Evolutionary conservation across 305 asterid genomes (phyloP).

Genomic region (Andrographis paniculata): DNA sequence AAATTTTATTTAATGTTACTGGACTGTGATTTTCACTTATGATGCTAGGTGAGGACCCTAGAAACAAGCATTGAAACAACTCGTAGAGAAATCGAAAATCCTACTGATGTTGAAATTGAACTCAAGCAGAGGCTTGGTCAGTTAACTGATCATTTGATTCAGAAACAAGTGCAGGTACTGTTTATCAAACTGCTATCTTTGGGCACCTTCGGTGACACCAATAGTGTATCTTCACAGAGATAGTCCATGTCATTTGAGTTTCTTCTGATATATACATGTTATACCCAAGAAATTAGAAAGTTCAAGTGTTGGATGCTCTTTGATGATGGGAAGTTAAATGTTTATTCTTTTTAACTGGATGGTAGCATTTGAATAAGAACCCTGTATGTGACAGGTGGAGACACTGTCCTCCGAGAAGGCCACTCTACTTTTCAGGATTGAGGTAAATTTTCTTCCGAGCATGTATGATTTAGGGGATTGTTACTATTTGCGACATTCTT

Average conservation of each 20-base stretch:
- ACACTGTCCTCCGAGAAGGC: slow-evolving; percentile 85
- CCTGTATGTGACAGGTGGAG: slow-evolving; percentile 57
- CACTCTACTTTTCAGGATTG: slow-evolving; percentile 59
- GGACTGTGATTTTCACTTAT: slow-evolving; percentile 1
- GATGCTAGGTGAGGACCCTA: slow-evolving; percentile 56
- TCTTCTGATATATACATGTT: too few species aligned
- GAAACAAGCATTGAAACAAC: slow-evolving; percentile 67
- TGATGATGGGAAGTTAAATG: too few species aligned
- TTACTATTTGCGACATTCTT: slow-evolving; percentile 1
- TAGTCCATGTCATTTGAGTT: too few species aligned
- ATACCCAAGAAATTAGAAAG: too few species aligned
- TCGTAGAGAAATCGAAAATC: slow-evolving; percentile 49
- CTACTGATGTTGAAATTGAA: slow-evolving; percentile 79
- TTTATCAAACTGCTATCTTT: slow-evolving; percentile 16
- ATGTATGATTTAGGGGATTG: slow-evolving; percentile 1
- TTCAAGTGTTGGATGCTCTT: too few species aligned
- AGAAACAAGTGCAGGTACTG: slow-evolving; percentile 93
- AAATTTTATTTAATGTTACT: slow-evolving; percentile 1
- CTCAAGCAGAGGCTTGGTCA: slow-evolving; percentile 85
- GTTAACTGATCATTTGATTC: slow-evolving; percentile 89
- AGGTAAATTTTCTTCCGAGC: slow-evolving; percentile 43
- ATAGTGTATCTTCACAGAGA: too few species aligned
- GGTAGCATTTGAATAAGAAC: too few species aligned
- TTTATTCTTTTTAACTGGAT: too few species aligned
- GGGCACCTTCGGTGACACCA: too few species aligned